A percentile compares a stretch with the other conserved stretches of the same genome.
Conservation (phyloP, 2,329 filamentous ascomycete species). For the Helotiales sp. region DNA sequence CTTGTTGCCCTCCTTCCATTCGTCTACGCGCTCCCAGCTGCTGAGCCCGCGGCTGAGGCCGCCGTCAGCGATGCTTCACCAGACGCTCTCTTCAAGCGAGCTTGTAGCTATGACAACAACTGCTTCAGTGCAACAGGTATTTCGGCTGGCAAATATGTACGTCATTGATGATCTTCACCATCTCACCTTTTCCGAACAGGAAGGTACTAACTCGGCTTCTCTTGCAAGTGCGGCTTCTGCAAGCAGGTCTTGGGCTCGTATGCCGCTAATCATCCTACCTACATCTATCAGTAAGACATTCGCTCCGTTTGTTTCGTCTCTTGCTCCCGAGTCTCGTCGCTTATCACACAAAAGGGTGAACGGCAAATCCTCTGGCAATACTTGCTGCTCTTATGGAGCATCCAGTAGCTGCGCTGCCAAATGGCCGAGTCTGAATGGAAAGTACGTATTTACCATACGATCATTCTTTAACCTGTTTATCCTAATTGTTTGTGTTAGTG, state of each 20-base stretch:
- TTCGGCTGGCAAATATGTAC: not conserved
- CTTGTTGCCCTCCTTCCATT: not conserved
- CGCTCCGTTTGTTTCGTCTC: not conserved
- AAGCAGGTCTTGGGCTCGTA: not conserved
- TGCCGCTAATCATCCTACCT: not conserved
- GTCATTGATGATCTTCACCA: not conserved
- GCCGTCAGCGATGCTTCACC: not conserved
- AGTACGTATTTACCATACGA: not conserved
- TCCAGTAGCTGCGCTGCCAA: not conserved
- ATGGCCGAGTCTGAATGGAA: not conserved
- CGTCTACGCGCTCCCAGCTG: not conserved
- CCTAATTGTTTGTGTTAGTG: not conserved
- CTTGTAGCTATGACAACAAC: not conserved
- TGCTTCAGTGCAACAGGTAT: not conserved
- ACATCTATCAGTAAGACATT: not conserved
- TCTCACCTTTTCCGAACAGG: not conserved
- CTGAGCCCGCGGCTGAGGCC: not conserved
- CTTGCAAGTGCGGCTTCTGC: not conserved
- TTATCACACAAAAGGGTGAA: not conserved
- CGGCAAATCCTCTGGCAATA: not conserved
- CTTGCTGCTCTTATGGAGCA: not conserved
- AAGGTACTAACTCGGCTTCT: not conserved
- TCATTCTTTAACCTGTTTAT: not conserved
- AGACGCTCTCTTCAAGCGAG: not conserved
- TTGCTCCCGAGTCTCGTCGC: not conserved